Base-by-base conservation (phyloP, 805 yeast genomes). In the Ogataea philodendri region DNA sequence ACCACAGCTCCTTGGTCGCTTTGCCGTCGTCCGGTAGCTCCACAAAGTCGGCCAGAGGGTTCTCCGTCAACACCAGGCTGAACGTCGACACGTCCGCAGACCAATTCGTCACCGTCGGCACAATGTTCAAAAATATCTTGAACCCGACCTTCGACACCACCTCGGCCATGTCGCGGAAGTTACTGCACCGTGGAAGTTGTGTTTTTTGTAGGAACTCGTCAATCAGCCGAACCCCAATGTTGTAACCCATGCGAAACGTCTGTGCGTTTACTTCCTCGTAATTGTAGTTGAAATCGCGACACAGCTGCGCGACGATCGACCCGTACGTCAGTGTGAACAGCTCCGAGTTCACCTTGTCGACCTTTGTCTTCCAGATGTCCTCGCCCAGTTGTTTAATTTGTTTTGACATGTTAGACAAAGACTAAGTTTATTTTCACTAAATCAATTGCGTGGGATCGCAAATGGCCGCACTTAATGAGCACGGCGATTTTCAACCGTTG, bases 321-420 rank as follows among this genome's bases (percentile, higher is more conserved):
- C 98, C 98, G 52, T 93, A 93, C 1, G 96, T 90, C 41, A 93
- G 66, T n/a, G 96, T 86, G 62, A 93, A 86, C 34, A 93, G 70
- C 62, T 93, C 98, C 2, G 95, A 81, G 57, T 89, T 93, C 41
- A 90, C 80, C 60, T 90, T 90, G 50, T 87, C 96, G 26, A 83
- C 84, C 48, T 75, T 75, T 54, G 77, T 81, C 62, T 85, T 87
- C 96, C 97, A 90, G 30, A 88, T 77, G 39, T 89, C 97, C 41
- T 90, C 97, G 20, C 94, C 90, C 13, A 76, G 66, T 11, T 67
- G 61, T 42, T 66, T 67, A 22, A 62, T 55, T 15, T 70, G 53
- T 42, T 66, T 70, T 22, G 72, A 54, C 56, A 52, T 52, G 14
- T 27, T 15, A 13, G 14, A 9, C n/a, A 15, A 23, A 27, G 14